phyloP scores from a whole-genome alignment of 495 filamentous ascomycete genomes.

The Aspergillus haitiensis region DNA sequence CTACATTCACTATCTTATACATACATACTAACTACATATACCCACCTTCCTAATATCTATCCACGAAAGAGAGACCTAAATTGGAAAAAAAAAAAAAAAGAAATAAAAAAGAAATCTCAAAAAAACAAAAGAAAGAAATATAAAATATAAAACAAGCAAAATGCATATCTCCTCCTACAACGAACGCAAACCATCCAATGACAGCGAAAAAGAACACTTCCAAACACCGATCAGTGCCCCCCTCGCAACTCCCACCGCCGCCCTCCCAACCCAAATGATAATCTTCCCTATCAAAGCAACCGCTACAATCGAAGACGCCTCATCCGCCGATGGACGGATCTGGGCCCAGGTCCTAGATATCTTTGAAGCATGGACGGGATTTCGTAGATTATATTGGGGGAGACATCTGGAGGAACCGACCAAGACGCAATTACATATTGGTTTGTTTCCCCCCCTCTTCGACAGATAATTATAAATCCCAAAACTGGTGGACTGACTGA shows the following conservation, averaged over 20 bases:
- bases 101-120: neutral
- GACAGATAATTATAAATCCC: neutral
- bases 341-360: constrained; percentile 25
- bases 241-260: constrained; percentile 14
- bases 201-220: constrained; percentile 1
- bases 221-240: constrained; percentile 1
- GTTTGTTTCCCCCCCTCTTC: constrained; percentile 13
- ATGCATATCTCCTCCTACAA: constrained; percentile 2
- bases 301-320: constrained; percentile 22
- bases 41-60: too few relatives aligned
- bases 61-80: too few relatives aligned
- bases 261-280: constrained; percentile 33
- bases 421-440: constrained; percentile 27
- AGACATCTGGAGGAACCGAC: constrained; percentile 25
- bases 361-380: constrained; percentile 24
- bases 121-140: neutral
- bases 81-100: neutral
- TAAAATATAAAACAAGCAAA: neutral
- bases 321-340: constrained; percentile 20
- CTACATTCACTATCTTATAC: neutral
- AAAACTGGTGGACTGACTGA: neutral
- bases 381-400: constrained; percentile 26
- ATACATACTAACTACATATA: too few relatives aligned
- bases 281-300: constrained; percentile 27
- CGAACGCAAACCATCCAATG: neutral